Base-by-base conservation (phyloP, 2,329 filamentous ascomycete species). In the Botryotinia globosa region DNA sequence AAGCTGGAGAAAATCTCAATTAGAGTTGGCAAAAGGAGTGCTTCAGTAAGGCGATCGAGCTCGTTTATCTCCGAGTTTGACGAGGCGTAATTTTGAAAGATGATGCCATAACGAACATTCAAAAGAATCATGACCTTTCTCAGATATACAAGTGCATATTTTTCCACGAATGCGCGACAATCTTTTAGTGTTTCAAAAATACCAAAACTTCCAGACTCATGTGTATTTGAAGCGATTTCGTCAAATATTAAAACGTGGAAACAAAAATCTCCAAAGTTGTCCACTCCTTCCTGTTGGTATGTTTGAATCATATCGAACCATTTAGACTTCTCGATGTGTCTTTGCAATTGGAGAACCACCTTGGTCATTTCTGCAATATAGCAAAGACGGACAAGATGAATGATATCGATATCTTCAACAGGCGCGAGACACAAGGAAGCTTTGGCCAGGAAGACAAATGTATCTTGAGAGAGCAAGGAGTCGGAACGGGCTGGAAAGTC, bases 301-400 rank as follows among this genome's bases (percentile, higher is more conserved):
- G 29, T 22, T 62, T 63, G 74, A 68, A 78, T 75, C 74, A 78
- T 77, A 25, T 72, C 68, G n/a, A 87, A 79, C 85, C 86, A 90
- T 70, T 81, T 82, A 9, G 83, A 81, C 5, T 83, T 80, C 0
- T 87, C 84, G 64, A 89, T 85, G 78, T 88, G 88, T 66, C 85
- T 85, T 37, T 85, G 84, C 80, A 88, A 88, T 12, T 87, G 85
- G 22, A 89, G 80, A 25, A 94, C 87, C 9, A 94, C 90, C 82
- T 97, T 97, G 74, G 97, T 89, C 73, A 99, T 89, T 82, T 99
- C 96, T 4, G 93, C 93, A 72, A 97, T 86, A 80, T 97, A 98
- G 83, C 94, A 98, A 63, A 98, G 85, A 54, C 92, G 90, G 67
- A 98, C 83, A 69, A 98, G 82, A 81, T 97, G 92, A 58, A 91